Evolutionary conservation across 495 filamentous ascomycete genomes (phyloP).

Genomic region (Jackrogersella multiformis): DNA sequence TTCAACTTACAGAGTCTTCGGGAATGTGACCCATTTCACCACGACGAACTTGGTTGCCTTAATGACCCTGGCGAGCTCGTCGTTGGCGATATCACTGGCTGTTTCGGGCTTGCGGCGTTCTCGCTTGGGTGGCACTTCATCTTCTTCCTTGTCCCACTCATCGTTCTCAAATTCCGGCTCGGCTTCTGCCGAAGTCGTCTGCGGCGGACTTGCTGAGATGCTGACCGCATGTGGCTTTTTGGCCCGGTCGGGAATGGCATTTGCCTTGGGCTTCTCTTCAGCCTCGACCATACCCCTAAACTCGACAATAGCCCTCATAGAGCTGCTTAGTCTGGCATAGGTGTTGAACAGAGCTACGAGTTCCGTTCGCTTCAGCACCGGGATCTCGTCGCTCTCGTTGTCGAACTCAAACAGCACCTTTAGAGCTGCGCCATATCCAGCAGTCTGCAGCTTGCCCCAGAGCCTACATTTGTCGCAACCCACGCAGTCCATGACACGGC

Average conservation of each 20-base stretch:
- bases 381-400: slow-evolving; percentile 73
- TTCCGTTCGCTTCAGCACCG: slow-evolving; percentile 84
- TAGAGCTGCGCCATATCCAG: slow-evolving; percentile 91
- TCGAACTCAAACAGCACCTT: slow-evolving; percentile 98
- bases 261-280: slow-evolving; percentile 51
- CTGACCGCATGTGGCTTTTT: slow-evolving; percentile 57
- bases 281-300: slow-evolving; percentile 77
- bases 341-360: slow-evolving; percentile 95
- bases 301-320: slow-evolving; percentile 73
- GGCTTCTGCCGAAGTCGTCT: slow-evolving; percentile 22
- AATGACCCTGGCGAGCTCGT: slow-evolving; percentile 70
- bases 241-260: slow-evolving; percentile 53
- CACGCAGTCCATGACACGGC: slow-evolving; percentile 96
- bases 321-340: slow-evolving; percentile 82
- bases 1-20: slow-evolving; percentile 74
- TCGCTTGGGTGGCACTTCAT: slow-evolving; percentile 47
- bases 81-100: slow-evolving; percentile 65
- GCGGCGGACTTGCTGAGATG: slow-evolving; percentile 41
- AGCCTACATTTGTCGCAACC: slow-evolving; percentile 98
- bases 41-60: slow-evolving; percentile 71
- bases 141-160: slow-evolving; percentile 48
- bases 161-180: slow-evolving; percentile 28
- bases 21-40: slow-evolving; percentile 73
- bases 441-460: slow-evolving; percentile 98
- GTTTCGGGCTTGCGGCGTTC: slow-evolving; percentile 48